A percentile compares a stretch with the other conserved stretches of the same genome.
Evolutionary conservation across 495 filamentous ascomycete genomes (phyloP).

Genomic region (Glonium stellatum): DNA sequence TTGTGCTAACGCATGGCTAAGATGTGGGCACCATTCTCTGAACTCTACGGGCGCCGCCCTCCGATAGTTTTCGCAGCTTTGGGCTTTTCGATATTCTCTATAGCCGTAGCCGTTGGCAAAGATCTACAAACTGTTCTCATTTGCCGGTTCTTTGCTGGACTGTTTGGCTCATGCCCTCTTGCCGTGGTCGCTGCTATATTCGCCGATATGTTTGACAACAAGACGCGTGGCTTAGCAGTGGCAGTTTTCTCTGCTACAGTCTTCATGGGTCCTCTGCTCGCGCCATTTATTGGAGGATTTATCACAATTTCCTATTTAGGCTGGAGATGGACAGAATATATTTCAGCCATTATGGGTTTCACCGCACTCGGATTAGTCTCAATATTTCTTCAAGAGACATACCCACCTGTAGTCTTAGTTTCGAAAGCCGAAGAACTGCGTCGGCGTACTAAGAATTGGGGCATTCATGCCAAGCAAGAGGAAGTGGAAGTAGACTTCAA

Average conservation of each 20-base stretch:
- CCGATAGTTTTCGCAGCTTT: constrained; percentile 41
- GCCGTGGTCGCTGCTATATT: constrained; percentile 47
- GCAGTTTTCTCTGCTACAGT: constrained; percentile 44
- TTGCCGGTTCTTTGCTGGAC: constrained; percentile 45
- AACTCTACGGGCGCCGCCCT: constrained; percentile 38
- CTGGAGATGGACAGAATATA: too few species aligned
- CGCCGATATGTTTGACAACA: constrained; percentile 45
- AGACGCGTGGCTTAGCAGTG: constrained; percentile 46
- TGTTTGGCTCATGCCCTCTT: constrained; percentile 45
- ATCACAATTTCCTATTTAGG: constrained; percentile 44
- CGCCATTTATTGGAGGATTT: constrained; percentile 55
- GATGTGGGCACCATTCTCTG: constrained; percentile 39
- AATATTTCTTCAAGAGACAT: constrained; percentile 49
- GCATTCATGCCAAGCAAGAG: background rate
- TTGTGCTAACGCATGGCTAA: too few species aligned
- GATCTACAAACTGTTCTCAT: constrained; percentile 43
- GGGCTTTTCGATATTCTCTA: constrained; percentile 43
- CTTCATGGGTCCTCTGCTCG: constrained; percentile 43
- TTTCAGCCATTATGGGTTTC: constrained; percentile 31
- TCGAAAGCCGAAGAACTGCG: constrained; percentile 37
- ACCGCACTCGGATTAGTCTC: constrained; percentile 44
- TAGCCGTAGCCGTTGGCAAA: constrained; percentile 42
- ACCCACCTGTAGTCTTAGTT: constrained; percentile 43
- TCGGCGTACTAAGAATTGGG: background rate
- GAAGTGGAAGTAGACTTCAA: background rate